Evolutionary conservation across 768 basidiomycete genomes (phyloP).

Genomic region (Saitozyma podzolica): DNA sequence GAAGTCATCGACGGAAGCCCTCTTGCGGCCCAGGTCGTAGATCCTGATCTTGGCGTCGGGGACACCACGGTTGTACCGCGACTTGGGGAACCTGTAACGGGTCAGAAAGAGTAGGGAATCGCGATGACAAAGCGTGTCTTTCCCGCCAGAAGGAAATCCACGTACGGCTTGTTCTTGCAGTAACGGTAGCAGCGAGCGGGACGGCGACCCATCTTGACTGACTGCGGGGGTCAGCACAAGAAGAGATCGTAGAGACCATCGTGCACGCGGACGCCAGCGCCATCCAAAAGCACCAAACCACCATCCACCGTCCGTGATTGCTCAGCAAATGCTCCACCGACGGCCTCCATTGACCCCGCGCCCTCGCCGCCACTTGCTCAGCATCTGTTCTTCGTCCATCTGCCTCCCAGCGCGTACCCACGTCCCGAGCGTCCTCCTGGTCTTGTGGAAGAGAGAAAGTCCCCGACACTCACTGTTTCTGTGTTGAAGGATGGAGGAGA

Average conservation of each 20-base stretch:
- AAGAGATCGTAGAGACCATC: not conserved
- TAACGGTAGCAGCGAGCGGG: conserved; percentile 98
- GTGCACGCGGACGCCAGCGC: not conserved
- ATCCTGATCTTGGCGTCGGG: conserved; percentile 93
- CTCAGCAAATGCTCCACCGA: not conserved
- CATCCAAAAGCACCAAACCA: not conserved
- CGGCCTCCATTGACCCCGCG: not conserved
- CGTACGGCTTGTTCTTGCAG: conserved; percentile 94
- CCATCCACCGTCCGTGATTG: conserved; percentile 6
- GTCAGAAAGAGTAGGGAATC: not conserved
- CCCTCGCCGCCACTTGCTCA: not conserved
- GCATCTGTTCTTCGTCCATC: not conserved
- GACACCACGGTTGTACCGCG: conserved; percentile 94
- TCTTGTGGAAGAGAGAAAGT: conserved; percentile 2
- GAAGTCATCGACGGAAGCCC: conserved; percentile 95
- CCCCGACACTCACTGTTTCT: conserved; percentile 14
- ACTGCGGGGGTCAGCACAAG: conserved; percentile 19
- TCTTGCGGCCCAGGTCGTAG: conserved; percentile 93
- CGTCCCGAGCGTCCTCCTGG: not conserved
- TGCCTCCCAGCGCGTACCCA: not conserved
- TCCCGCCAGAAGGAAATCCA: conserved; percentile 4
- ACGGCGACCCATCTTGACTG: conserved; percentile 83
- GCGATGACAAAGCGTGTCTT: too few species aligned
- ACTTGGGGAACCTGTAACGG: conserved; percentile 51
- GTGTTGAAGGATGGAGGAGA: conserved; percentile 11